These are phyloP conservation scores for Daucus carota DNA, from an alignment of 129 eudicot genomes.

Conservation along the genomic window DNA sequence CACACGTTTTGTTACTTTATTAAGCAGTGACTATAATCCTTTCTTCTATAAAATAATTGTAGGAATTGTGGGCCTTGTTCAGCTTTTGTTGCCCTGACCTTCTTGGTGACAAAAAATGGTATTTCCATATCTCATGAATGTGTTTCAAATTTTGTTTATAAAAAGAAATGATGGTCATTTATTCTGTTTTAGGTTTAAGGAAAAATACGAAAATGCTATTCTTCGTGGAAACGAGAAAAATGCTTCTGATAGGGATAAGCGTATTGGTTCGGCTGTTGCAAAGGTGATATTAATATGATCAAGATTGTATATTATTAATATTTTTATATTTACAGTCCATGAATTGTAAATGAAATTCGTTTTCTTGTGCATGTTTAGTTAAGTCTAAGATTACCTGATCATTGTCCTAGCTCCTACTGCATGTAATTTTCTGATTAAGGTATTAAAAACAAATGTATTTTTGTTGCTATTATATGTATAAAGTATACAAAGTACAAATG, in stretches of 20 bases:
- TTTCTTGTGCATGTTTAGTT: not conserved
- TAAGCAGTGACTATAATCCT: conserved; percentile 4
- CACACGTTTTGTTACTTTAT: not conserved
- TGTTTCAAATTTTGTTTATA: not conserved
- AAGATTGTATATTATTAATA: not conserved
- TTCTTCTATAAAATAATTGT: conserved; percentile 6
- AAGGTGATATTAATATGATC: conserved; percentile 39
- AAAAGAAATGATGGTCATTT: not conserved
- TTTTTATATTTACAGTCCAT: not conserved
- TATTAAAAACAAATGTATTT: not conserved
- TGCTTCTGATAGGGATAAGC: conserved; percentile 86
- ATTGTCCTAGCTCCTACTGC: not conserved
- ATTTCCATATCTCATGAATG: conserved; percentile 9
- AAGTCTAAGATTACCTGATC: not conserved
- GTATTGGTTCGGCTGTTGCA: conserved; percentile 89
- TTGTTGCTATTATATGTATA: not conserved
- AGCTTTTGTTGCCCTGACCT: conserved; percentile 91
- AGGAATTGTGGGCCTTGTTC: conserved; percentile 98
- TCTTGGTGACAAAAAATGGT: conserved; percentile 90
- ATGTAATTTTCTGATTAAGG: not conserved
- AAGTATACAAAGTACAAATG: not conserved
- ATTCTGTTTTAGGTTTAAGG: conserved; percentile 55
- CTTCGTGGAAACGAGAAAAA: conserved; percentile 91
- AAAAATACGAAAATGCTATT: conserved; percentile 55
- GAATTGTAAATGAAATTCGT: not conserved